phyloP scores from a whole-genome alignment of 257 asterid species.

The Solanum corneliomulleri region DNA sequence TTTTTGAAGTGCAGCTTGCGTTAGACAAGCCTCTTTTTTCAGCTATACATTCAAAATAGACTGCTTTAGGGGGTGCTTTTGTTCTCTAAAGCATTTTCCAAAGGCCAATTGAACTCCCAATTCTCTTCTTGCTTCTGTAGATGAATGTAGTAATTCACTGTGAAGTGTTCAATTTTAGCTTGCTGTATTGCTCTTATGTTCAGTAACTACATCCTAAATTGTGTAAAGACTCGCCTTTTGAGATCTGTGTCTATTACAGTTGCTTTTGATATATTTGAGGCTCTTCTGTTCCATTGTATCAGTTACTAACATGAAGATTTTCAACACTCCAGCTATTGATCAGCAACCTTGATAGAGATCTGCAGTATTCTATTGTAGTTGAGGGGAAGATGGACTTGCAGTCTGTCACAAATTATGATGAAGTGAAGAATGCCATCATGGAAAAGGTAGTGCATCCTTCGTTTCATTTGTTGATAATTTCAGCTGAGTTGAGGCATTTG shows the following conservation, averaged over 20 bases:
- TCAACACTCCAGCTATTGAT: conserved; percentile 52
- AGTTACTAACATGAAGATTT: conserved; percentile 5
- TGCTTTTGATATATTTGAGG: neutral
- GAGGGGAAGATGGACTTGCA: conserved; percentile 91
- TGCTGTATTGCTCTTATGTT: neutral
- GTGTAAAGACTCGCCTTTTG: neutral
- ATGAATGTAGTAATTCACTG: neutral
- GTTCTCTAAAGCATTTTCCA: neutral
- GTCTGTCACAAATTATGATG: conserved; percentile 68
- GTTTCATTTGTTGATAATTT: neutral
- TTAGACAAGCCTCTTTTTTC: neutral
- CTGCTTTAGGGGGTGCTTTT: neutral
- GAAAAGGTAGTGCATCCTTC: conserved; percentile 61
- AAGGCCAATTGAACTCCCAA: neutral
- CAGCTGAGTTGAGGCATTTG: neutral
- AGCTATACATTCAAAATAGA: neutral
- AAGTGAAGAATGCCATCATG: conserved; percentile 66
- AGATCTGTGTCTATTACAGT: neutral
- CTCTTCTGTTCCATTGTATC: neutral
- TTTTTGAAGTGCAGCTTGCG: neutral
- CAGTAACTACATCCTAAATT: neutral
- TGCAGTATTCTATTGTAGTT: conserved; percentile 86
- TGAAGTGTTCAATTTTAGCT: neutral
- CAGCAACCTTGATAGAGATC: conserved; percentile 93
- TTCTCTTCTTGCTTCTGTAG: neutral